Evolutionary conservation across 352 stramenopile genomes (phyloP).

Genomic region (Phytophthora foliorum): DNA sequence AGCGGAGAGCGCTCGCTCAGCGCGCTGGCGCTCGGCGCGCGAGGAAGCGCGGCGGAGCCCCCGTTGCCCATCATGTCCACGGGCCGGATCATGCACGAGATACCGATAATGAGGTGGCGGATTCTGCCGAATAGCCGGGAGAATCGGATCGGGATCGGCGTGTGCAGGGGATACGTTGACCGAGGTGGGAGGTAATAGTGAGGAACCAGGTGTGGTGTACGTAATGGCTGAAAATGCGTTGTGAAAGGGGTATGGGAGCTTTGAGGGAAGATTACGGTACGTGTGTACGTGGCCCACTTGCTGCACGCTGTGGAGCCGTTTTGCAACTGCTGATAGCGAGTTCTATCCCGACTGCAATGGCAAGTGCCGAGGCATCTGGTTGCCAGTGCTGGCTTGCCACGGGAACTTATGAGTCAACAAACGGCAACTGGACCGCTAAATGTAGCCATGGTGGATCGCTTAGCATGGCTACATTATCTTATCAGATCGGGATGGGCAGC

Average conservation of each 20-base stretch:
- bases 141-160: not conserved
- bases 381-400: not conserved
- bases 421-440: not conserved
- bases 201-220: not conserved
- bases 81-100: constrained; percentile 40
- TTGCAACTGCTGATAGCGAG: constrained; percentile 15
- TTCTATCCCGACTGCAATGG: constrained; percentile 13
- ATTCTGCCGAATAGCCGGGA: not conserved
- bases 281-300: not conserved
- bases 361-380: not conserved
- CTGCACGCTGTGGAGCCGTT: constrained; percentile 8
- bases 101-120: constrained; percentile 18
- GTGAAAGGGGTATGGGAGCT: not conserved
- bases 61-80: constrained; percentile 45
- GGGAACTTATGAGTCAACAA: constrained; percentile 5
- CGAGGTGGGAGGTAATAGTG: not conserved
- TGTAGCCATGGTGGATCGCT: constrained; percentile 24
- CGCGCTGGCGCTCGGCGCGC: constrained; percentile 24
- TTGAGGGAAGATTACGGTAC: constrained; percentile 9
- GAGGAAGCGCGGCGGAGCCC: constrained; percentile 33
- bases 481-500: constrained; percentile 34
- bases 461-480: constrained; percentile 8
- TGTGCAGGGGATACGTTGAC: not conserved
- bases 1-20: constrained; percentile 76
- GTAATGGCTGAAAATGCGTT: not conserved